Percentiles rank a stretch among this genome's conserved stretches.
phyloP scores from a whole-genome alignment of 371 early-diverging fungal species.

The Rhizopus sp. region DNA sequence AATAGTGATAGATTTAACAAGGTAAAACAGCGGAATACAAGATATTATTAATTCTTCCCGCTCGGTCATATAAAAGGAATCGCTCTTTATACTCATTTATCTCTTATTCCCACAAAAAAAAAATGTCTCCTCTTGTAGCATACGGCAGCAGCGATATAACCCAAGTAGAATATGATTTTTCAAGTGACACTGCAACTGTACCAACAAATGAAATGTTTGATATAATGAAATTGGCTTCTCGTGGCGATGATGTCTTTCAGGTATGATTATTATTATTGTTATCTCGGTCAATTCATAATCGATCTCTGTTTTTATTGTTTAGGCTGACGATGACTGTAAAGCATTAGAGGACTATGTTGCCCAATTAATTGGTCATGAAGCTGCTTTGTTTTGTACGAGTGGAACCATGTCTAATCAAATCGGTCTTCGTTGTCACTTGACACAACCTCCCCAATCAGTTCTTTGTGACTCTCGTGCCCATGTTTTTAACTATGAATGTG shows the following conservation, averaged over 20 bases:
- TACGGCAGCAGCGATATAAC: neutral
- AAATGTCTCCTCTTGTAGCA: slow-evolving; percentile 24
- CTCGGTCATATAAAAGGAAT: neutral
- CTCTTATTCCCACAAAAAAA: neutral
- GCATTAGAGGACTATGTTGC: slow-evolving; percentile 73
- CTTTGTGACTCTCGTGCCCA: slow-evolving; percentile 81
- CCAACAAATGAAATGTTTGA: slow-evolving; percentile 85
- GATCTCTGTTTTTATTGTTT: neutral
- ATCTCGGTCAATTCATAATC: neutral
- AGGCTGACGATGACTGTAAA: slow-evolving; percentile 31
- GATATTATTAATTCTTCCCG: neutral
- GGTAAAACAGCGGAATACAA: neutral
- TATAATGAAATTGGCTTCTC: slow-evolving; percentile 71
- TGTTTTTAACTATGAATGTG: slow-evolving; percentile 77
- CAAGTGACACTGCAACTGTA: slow-evolving; percentile 77
- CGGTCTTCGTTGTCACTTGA: slow-evolving; percentile 74
- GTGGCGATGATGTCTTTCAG: slow-evolving; percentile 88
- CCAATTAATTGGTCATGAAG: slow-evolving; percentile 75
- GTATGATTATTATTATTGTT: slow-evolving; percentile 34
- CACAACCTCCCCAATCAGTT: slow-evolving; percentile 79
- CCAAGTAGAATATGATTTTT: slow-evolving; percentile 45
- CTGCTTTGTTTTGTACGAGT: slow-evolving; percentile 78
- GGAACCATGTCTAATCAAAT: slow-evolving; percentile 89
- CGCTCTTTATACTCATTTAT: neutral
- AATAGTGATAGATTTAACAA: no score